These are phyloP conservation scores for Sphagnum magellanicum DNA, from an alignment of 228 moss, liverwort and hornwort species.

Conservation along the genomic window DNA sequence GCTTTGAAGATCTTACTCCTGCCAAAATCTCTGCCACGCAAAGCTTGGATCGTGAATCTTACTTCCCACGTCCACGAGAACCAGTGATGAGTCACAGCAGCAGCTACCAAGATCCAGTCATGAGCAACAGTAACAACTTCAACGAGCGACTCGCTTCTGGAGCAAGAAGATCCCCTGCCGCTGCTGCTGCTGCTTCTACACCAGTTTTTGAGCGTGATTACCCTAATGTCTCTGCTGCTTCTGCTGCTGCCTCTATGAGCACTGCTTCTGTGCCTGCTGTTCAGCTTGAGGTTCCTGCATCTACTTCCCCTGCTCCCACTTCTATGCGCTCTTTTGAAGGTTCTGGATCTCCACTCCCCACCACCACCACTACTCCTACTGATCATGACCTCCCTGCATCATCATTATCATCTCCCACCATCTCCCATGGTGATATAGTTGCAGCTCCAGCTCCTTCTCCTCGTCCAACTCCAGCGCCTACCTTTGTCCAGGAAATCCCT, in stretches of 20 bases:
- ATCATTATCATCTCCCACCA: conserved; percentile 7
- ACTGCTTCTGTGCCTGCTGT: neutral
- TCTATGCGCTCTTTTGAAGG: neutral
- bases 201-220: neutral
- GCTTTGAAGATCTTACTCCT: neutral
- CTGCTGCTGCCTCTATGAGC: neutral
- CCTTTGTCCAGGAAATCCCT: too few species aligned
- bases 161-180: conserved; percentile 5
- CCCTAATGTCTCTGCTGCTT: neutral
- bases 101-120: neutral
- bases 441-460: neutral
- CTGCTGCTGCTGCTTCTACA: neutral
- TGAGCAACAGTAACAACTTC: neutral
- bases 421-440: conserved; percentile 8
- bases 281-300: neutral
- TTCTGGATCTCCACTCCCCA: neutral
- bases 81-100: too few species aligned
- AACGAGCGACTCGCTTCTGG: neutral
- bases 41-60: neutral
- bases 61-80: neutral
- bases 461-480: neutral
- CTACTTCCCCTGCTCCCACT: neutral
- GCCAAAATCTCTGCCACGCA: conserved; percentile 3
- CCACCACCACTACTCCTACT: neutral
- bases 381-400: conserved; percentile 4